Conservation (phyloP, 495 filamentous ascomycete genomes). For the Tuber calosporum region DNA sequence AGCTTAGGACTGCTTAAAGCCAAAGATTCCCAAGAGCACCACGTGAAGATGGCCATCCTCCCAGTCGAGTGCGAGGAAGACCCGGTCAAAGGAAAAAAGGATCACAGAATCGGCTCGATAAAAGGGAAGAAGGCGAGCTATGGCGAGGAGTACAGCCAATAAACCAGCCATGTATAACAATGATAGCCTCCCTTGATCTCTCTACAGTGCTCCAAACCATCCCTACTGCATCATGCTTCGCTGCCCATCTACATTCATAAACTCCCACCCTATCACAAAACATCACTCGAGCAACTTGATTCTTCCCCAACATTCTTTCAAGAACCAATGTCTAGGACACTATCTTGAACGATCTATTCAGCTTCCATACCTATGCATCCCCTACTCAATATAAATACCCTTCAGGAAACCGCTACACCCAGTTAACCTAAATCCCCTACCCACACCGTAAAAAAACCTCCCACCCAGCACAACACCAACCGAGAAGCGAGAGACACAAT, state of each 20-base stretch:
- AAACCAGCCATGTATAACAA: background rate
- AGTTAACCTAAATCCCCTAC: background rate
- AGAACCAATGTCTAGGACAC: background rate
- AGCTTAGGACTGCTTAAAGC: background rate
- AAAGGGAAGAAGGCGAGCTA: constrained; percentile 34
- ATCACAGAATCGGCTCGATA: constrained; percentile 27
- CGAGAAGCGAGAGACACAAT: background rate
- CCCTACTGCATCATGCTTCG: background rate
- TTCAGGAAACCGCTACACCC: background rate
- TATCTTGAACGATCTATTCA: background rate
- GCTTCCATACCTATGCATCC: background rate
- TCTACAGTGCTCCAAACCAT: background rate
- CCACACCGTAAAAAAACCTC: background rate
- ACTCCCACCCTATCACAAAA: background rate
- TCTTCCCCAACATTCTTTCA: background rate
- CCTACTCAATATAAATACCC: background rate
- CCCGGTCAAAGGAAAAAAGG: constrained; percentile 39
- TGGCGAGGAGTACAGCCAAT: background rate
- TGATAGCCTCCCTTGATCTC: background rate
- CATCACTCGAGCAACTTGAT: background rate
- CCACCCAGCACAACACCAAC: background rate
- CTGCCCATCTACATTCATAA: background rate
- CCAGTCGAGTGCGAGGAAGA: constrained; percentile 12
- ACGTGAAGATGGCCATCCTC: background rate
- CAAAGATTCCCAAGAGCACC: background rate